Base-by-base conservation (phyloP, 805 yeast genomes). In the Isabelozyma gotoi region DNA sequence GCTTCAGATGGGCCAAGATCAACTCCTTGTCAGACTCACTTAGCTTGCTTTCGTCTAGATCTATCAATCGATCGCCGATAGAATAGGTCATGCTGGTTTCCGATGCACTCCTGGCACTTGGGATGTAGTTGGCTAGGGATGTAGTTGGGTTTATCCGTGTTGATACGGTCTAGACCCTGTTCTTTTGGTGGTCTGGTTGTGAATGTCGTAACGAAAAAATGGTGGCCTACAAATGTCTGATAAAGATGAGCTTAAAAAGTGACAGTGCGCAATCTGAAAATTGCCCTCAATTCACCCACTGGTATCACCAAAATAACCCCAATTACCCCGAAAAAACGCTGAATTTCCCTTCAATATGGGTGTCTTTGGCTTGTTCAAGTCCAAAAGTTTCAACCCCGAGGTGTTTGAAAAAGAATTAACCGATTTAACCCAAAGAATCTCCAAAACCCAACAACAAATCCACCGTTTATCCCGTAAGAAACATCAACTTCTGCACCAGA, bases 341-440 rank as follows among this genome's bases (percentile, higher is more conserved):
- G n/a, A n/a, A n/a, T n/a, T n/a, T n/a, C n/a, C n/a, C n/a, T n/a
- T n/a, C n/a, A n/a, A n/a, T n/a, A 62, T 63, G 66, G 65, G 60
- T n/a, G 53, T 63, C 18, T 64, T 67, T 44, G 52, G 51, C 24
- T 20, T 65, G 33, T 65, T 64, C 46, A 51, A 45, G 18, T 48
- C 49, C 33, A 55, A 50, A 31, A 59, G 52, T 38, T 61, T 66
- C 41, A 62, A 63, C 38, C 63, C 68, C 8, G 62, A 61, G 16
- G 40, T 42, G 10, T 68, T 63, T 48, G 73, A 68, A 36, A 59
- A 60, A 40, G 69, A 68, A 40, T 54, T 68, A 15, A 63, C 60
- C n/a, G 40, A 50, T 2, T 44, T 68, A 20, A 56, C 63, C 6
- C 57, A 57, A 33, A 50, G 54, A 10, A 65, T 67, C n/a, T 55